These are phyloP conservation scores for Pseudomonodictys pantanalensis DNA, from an alignment of 495 filamentous ascomycete genomes.

Conservation along the genomic window DNA sequence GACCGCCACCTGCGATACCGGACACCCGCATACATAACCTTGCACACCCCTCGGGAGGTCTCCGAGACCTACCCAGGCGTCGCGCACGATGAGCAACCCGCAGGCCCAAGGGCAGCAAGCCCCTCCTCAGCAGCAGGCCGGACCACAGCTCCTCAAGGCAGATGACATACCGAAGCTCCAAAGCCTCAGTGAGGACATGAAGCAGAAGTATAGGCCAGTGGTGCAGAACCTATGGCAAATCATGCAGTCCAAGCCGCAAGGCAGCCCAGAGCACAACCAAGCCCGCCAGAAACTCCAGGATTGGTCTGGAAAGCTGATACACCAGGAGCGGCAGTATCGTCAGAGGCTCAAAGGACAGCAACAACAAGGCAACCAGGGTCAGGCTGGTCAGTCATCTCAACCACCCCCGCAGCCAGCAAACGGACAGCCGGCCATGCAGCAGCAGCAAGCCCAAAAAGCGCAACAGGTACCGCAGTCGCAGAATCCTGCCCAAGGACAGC, in stretches of 20 bases:
- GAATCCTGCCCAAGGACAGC: not conserved
- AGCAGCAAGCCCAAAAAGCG: not conserved
- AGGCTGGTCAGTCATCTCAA: slow-evolving; percentile 3
- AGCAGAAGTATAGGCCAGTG: slow-evolving; percentile 30
- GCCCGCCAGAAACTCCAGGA: slow-evolving; percentile 31
- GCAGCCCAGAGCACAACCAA: slow-evolving; percentile 16
- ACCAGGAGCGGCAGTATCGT: slow-evolving; percentile 20
- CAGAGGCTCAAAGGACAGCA: slow-evolving; percentile 14
- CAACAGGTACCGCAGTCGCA: not conserved
- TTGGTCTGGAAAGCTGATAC: slow-evolving; percentile 29
- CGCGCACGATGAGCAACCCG: slow-evolving; percentile 35
- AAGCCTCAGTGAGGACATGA: slow-evolving; percentile 28
- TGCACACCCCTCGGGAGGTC: too few species aligned
- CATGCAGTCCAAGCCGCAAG: slow-evolving; percentile 24
- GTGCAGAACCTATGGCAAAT: slow-evolving; percentile 32
- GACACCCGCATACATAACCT: too few species aligned
- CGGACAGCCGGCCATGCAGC: slow-evolving; percentile 3
- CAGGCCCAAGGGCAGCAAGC: slow-evolving; percentile 19
- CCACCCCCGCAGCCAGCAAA: slow-evolving; percentile 1
- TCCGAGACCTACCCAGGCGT: too few species aligned
- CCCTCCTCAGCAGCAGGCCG: not conserved
- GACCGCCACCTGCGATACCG: too few species aligned
- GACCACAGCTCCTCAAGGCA: slow-evolving; percentile 18
- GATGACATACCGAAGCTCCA: slow-evolving; percentile 33
- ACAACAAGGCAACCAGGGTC: slow-evolving; percentile 20